Conservation (phyloP, 345 rosid genomes). For the Salix koriyanagi region DNA sequence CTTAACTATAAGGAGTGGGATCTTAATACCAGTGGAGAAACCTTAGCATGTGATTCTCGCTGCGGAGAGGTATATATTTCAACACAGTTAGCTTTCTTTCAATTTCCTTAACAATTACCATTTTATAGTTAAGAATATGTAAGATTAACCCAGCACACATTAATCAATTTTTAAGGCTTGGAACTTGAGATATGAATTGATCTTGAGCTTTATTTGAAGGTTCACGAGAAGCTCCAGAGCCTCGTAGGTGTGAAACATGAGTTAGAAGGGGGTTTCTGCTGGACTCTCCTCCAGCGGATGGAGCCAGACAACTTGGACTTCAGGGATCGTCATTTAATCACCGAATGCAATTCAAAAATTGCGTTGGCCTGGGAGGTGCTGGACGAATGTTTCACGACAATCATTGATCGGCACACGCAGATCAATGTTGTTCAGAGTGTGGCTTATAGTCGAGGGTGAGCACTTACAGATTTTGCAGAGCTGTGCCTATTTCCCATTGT, state of each 20-base stretch:
- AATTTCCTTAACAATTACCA: not conserved
- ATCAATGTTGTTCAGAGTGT: conserved; percentile 3
- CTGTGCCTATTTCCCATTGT: not conserved
- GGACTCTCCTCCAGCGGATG: conserved; percentile 14
- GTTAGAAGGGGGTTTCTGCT: not conserved
- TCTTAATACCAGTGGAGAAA: not conserved
- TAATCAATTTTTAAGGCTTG: too few species aligned
- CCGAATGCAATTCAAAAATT: conserved; percentile 8
- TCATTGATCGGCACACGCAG: not conserved
- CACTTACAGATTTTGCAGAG: not conserved
- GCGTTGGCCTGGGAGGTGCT: conserved; percentile 11
- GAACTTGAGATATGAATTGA: not conserved
- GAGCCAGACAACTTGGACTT: not conserved
- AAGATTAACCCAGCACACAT: too few species aligned
- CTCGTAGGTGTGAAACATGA: conserved; percentile 7
- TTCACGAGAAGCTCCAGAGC: conserved; percentile 1
- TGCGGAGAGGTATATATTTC: conserved; percentile 21
- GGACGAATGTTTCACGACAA: conserved; percentile 11
- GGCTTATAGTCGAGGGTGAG: conserved; percentile 1
- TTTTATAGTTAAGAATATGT: not conserved
- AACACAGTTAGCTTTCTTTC: too few species aligned
- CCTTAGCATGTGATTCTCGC: conserved; percentile 8
- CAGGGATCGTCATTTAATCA: not conserved
- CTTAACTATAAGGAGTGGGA: not conserved
- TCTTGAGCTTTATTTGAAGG: not conserved